Evolutionary conservation across 2,329 filamentous ascomycete genomes (phyloP).

Genomic region (Coniochaeta pulveracea): DNA sequence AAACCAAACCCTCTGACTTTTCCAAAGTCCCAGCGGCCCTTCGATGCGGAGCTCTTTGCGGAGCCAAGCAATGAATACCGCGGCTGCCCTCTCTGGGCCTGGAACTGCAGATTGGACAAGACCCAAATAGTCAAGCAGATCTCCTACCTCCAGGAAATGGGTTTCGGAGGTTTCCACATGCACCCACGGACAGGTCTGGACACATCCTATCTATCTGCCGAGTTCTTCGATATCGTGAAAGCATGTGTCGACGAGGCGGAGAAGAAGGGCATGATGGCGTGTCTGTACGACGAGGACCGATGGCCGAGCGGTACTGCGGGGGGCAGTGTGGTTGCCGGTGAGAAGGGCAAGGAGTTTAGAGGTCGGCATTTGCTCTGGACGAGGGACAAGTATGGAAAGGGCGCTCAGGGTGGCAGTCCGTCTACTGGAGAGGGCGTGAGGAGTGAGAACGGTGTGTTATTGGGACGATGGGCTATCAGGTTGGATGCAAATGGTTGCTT

Average conservation of each 20-base stretch:
- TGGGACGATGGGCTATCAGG: slow-evolving; percentile 14
- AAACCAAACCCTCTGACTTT: slow-evolving; percentile 18
- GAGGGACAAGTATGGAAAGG: background rate
- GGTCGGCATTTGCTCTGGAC: slow-evolving; percentile 16
- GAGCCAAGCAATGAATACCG: slow-evolving; percentile 19
- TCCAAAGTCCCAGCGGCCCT: slow-evolving; percentile 14
- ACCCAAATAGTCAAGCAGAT: slow-evolving; percentile 17
- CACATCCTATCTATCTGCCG: slow-evolving; percentile 19
- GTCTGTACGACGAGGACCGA: slow-evolving; percentile 19
- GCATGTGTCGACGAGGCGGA: slow-evolving; percentile 19
- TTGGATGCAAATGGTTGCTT: slow-evolving; percentile 15
- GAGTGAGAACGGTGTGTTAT: slow-evolving; percentile 15
- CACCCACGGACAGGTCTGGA: slow-evolving; percentile 19
- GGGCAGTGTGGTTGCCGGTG: slow-evolving; percentile 15
- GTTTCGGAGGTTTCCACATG: slow-evolving; percentile 20
- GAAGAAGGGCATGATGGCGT: slow-evolving; percentile 19
- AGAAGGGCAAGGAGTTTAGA: slow-evolving; percentile 15
- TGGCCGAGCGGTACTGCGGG: slow-evolving; percentile 19
- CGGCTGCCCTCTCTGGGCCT: slow-evolving; percentile 18
- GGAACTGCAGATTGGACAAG: slow-evolving; percentile 18
- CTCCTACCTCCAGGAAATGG: slow-evolving; percentile 18
- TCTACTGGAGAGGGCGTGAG: slow-evolving; percentile 8
- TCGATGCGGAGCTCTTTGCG: slow-evolving; percentile 15
- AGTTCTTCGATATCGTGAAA: slow-evolving; percentile 18
- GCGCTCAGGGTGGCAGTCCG: slow-evolving; percentile 1